Evolutionary conservation across 345 rosid species (phyloP), one percentile per base, ranked within the genome.

Genomic region (Pistacia integerrima): DNA sequence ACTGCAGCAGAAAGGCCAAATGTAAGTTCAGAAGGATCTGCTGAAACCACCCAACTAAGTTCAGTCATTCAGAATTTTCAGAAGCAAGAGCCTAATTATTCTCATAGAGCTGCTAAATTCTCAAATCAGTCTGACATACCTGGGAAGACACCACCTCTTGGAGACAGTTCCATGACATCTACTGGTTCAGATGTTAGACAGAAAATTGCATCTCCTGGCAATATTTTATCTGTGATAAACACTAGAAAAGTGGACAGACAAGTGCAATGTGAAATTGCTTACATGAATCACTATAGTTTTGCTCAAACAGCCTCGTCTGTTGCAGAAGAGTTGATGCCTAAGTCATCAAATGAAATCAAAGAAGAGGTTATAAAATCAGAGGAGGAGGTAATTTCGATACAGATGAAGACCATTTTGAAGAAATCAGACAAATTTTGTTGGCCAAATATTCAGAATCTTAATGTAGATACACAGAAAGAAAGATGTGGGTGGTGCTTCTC

Each of bases 401-500:
- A 96, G 87, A 83, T 86, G 92, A 96, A 87, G 88, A 84, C 82
- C 70, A 93, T 96, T 71, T 87, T 91, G 83, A 91, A 86, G 84
- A 89, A 84, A 75, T 80, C 85, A 74, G 67, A 82, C 68, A 91
- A 79, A 82, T 89, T 92, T 77, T 76, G 67, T 67, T 91, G 96
- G 97, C 90, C 88, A 66, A 81, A 83, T 81, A 74, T 81, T 67
- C 84, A 69, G 72, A 84, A 78, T 51, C 81, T 78, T 38, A 82
- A 78, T 64, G 69, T 71, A 52, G 88, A 82, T 80, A 77, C 77
- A 4, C 86, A 73, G 85, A 93, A 82, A 81, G 99, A 93, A 85
- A 91, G 83, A 72, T 96, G 99, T 84, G 99, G 99, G 57, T 96
- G 99, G 99, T 96, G 99, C 87, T 87, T 85, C 85, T 75, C 87